A percentile compares a stretch with the other conserved stretches of the same genome.
These are phyloP conservation scores for Arxiozyma telluris DNA, from an alignment of 1,139 yeast genomes.

Conservation along the genomic window DNA sequence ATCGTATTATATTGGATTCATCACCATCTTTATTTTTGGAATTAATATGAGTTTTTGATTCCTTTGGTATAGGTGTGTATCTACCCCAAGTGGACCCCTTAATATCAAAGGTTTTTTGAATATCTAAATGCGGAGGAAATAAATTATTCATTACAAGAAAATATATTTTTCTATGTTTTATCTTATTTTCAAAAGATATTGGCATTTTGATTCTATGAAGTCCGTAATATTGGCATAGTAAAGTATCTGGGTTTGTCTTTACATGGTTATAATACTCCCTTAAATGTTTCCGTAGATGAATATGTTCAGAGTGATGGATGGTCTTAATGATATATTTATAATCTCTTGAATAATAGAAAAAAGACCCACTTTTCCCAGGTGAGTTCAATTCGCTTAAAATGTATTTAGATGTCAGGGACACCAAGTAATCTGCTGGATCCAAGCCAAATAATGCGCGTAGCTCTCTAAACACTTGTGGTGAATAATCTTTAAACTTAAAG, in stretches of 20 bases:
- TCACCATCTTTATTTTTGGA: not conserved
- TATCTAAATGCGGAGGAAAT: constrained; percentile 88
- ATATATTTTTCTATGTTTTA: constrained; percentile 69
- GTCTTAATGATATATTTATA: constrained; percentile 92
- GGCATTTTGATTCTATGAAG: constrained; percentile 90
- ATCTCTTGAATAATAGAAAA: constrained; percentile 90
- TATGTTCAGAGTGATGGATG: constrained; percentile 87
- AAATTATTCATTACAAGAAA: constrained; percentile 95
- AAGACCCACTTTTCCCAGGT: constrained; percentile 95
- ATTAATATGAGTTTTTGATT: constrained; percentile 1
- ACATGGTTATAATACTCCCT: constrained; percentile 77
- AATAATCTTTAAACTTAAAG: constrained; percentile 92
- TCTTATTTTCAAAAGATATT: constrained; percentile 38
- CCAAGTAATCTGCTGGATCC: constrained; percentile 92
- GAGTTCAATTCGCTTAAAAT: constrained; percentile 87
- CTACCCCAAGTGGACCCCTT: constrained; percentile 94
- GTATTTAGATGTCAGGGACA: constrained; percentile 86
- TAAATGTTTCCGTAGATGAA: constrained; percentile 64
- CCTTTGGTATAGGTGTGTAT: constrained; percentile 34
- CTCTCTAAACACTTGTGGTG: constrained; percentile 90
- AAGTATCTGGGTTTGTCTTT: constrained; percentile 74
- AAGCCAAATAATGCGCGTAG: constrained; percentile 69
- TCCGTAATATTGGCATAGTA: constrained; percentile 90
- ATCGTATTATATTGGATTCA: not conserved
- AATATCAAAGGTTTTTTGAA: constrained; percentile 78